Evolutionary conservation across 2,329 filamentous ascomycete species (phyloP).

Genomic region (Pyricularia grisea): DNA sequence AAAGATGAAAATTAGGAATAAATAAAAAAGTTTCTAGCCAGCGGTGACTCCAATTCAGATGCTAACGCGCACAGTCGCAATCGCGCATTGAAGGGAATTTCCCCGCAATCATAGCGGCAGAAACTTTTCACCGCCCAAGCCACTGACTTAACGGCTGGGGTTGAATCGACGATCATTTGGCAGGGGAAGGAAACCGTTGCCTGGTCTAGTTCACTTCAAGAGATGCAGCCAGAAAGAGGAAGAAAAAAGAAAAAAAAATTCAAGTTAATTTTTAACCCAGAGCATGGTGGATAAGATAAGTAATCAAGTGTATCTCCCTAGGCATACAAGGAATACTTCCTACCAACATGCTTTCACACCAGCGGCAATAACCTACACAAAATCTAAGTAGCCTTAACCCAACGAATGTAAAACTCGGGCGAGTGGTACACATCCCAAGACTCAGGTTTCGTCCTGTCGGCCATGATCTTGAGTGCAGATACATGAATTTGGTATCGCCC

Average conservation of each 20-base stretch:
- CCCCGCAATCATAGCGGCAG: background rate
- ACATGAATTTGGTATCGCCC: background rate
- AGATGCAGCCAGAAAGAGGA: too few relatives aligned
- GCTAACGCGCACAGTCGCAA: background rate
- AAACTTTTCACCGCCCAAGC: background rate
- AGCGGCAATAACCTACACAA: too few relatives aligned
- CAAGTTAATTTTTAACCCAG: too few relatives aligned
- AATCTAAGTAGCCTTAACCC: background rate
- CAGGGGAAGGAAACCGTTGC: too few relatives aligned
- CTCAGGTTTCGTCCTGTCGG: background rate
- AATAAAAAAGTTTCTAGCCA: background rate
- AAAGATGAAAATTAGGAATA: background rate
- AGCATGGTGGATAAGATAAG: too few relatives aligned
- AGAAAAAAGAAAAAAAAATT: too few relatives aligned
- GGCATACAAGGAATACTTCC: too few relatives aligned
- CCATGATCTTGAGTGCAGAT: conserved; percentile 1
- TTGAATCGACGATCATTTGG: background rate
- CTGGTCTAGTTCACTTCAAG: too few relatives aligned
- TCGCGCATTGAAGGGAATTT: background rate
- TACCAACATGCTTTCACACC: too few relatives aligned
- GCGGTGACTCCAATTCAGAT: background rate
- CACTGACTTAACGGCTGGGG: background rate
- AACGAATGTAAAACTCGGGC: background rate
- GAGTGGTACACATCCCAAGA: background rate
- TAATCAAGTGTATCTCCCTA: too few relatives aligned